Conservation (phyloP, 805 yeast genomes). For the Kluyveromyces siamensis region DNA sequence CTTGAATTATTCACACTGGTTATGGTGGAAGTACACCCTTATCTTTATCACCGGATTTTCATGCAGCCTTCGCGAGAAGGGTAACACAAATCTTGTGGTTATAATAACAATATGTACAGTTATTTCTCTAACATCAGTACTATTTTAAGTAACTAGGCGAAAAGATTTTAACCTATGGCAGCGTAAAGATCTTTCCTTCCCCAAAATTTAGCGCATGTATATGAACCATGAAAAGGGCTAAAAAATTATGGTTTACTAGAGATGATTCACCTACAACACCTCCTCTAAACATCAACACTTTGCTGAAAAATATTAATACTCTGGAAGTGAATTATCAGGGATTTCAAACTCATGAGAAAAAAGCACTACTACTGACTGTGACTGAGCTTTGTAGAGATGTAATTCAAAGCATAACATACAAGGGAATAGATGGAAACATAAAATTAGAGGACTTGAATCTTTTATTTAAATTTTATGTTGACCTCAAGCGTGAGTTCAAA, state of each 20-base stretch:
- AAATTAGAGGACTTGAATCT: conserved; percentile 1
- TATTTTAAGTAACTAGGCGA: not conserved
- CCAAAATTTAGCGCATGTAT: not conserved
- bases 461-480: conserved; percentile 1
- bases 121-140: not conserved
- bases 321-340: conserved; percentile 24
- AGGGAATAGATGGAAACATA: conserved; percentile 1
- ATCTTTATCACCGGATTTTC: not conserved
- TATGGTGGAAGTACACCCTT: conserved; percentile 2
- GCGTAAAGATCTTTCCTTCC: too few species aligned
- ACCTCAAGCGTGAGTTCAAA: not conserved
- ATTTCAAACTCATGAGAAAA: conserved; percentile 22
- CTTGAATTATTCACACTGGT: conserved; percentile 1
- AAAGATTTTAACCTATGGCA: too few species aligned
- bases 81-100: not conserved
- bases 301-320: conserved; percentile 24
- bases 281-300: conserved; percentile 2
- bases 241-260: not conserved
- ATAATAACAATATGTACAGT: not conserved
- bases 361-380: conserved; percentile 15
- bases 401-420: not conserved
- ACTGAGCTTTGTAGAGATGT: conserved; percentile 1
- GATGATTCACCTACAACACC: not conserved
- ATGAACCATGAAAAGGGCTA: conserved; percentile 1
- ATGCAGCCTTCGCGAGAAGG: not conserved